Evolutionary conservation across 495 filamentous ascomycete genomes (phyloP).

Genomic region (Talaromyces nanjingensis): DNA sequence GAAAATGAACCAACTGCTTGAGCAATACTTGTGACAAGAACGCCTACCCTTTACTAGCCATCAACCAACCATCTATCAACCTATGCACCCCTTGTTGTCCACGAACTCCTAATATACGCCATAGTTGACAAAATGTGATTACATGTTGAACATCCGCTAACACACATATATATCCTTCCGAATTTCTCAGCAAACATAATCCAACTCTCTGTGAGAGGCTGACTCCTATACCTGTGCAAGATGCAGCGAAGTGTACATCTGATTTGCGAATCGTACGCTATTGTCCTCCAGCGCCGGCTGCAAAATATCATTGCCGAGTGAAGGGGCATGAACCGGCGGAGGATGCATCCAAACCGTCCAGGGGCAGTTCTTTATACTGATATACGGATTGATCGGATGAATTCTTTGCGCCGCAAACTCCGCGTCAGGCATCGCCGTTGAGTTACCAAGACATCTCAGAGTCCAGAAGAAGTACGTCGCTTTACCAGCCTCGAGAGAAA

Average conservation of each 20-base stretch:
- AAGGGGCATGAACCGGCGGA: conserved; percentile 26
- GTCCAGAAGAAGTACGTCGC: conserved; percentile 37
- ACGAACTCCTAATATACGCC: background rate
- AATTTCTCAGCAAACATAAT: background rate
- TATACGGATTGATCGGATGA: conserved; percentile 31
- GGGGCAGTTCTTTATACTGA: conserved; percentile 35
- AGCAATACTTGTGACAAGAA: background rate
- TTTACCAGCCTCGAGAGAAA: conserved; percentile 17
- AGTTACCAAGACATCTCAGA: conserved; percentile 30
- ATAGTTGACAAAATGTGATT: background rate
- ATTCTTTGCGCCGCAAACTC: conserved; percentile 33
- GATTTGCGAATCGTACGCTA: conserved; percentile 5
- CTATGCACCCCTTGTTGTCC: background rate
- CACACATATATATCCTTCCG: conserved; percentile 2
- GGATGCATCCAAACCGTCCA: conserved; percentile 40
- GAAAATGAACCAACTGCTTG: background rate
- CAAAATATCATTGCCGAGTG: conserved; percentile 31
- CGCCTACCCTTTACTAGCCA: background rate
- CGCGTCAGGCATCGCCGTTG: conserved; percentile 22
- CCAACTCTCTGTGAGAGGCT: background rate
- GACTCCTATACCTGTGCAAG: background rate
- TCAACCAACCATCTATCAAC: background rate
- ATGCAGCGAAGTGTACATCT: conserved; percentile 8
- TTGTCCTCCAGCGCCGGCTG: conserved; percentile 27
- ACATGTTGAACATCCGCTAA: background rate